Evolutionary conservation across 495 filamentous ascomycete species (phyloP), one percentile per base, ranked within the genome.

Genomic region (Aeminium ludgeri): DNA sequence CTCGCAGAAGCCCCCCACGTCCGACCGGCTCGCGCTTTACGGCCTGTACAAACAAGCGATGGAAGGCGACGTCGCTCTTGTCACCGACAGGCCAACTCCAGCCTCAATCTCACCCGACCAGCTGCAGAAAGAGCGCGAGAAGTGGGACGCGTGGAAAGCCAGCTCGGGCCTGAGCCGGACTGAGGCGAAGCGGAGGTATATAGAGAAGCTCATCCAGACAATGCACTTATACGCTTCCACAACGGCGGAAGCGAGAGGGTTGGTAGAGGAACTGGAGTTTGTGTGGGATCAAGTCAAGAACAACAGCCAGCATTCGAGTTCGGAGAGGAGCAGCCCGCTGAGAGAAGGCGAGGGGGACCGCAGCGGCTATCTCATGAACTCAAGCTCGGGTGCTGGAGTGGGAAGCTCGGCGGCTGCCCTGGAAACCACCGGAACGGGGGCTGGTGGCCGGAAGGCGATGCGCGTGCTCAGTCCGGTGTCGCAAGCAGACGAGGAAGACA

Each of bases 11-110:
- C 89, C 89, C 15, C 91, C 89, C 28, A 69, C 86, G 7, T 64
- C 70, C 25, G 87, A 86, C 52, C 80, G 89, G 19, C 65, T 97
- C 50, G 78, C 76, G 48, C 77, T 97, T 41, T 97, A 97, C 75
- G 89, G 89, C 38, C 69, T 97, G 46, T 97, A 96, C 64, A 97
- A 97, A 59, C 89, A 97, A 64, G 85, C 82, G 48, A 96, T 93
- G 86, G 86, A 96, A 63, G 89, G 89, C 25, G 85, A 96, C 62
- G 86, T 95, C 3, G 79, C 83, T 50, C 82, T 82, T 27, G 80
- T 94, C 1, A 89, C 93, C 80, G 76, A 85, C 52, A 70, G 85
- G 17, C 87, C 87, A 18, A 62, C 72, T 0, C 1, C 30, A 30
- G 13, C 38, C 3, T 20, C 15, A 8, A 13, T 45, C 6, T 37